Base-by-base conservation (phyloP, 2,329 filamentous ascomycete genomes). In the Pseudogymnoascus sp. region DNA sequence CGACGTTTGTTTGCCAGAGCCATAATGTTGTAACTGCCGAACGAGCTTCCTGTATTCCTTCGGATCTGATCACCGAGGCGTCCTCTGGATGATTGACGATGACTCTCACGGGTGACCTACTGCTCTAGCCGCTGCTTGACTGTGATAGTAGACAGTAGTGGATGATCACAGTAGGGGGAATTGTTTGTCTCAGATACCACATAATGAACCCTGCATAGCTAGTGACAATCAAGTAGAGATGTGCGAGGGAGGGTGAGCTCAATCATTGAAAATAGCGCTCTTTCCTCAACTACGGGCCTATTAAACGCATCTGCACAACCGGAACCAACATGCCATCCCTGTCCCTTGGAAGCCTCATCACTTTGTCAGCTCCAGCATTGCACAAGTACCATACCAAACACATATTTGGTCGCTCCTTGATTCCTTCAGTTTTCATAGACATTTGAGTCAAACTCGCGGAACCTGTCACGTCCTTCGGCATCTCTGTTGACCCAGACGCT, bases 401-500 rank as follows among this genome's bases (percentile, higher is more conserved):
- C 25, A n/a, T 33, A 25, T 33, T 7, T 18, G 9, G 25, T 18
- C 15, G n/a, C 12, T 15, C 47, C 47, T 53, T 35, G 47, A 33
- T 53, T 53, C n/a, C 15, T 33, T 53, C 28, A 35, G 6, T 14
- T 12, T 18, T 69, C 65, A 75, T 70, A 58, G 57, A 58, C 25
- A 39, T 58, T 39, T 11, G 57, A 9, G 6, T 58, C 57, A 37
- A 78, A 76, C 22, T 72, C 67, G 28, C 72, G 69, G 64, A 82
- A 77, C 57, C 65, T 66, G 18, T 77, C 75, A 66, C 80, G 76
- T 0, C 80, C 82, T 41, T 79, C 74, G 1, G 82, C 83, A 62
- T 76, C 75, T 47, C 75, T 76, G 63, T 81, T 80, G 0, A 86
- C 84, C 80, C 83, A 89, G 2, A 89, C 80, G 57, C 80, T 79